Percentiles rank a stretch among this genome's conserved stretches.
Evolutionary conservation across 2,329 filamentous ascomycete genomes (phyloP).

Genomic region (Fusarium devonianum): DNA sequence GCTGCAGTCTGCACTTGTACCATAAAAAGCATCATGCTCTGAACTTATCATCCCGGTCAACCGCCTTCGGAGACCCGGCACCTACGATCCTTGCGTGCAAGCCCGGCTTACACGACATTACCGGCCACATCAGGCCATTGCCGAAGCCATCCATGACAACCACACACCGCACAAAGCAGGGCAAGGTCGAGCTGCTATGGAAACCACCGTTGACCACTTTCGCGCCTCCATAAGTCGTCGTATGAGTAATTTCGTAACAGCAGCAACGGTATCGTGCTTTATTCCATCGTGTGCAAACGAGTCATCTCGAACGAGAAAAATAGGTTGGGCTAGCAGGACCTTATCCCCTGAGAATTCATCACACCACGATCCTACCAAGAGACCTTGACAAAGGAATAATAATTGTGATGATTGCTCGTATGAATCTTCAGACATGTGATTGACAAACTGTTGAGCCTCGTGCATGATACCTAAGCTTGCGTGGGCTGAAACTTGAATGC

Average conservation of each 20-base stretch:
- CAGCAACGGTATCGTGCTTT: conserved; percentile 3
- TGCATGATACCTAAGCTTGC: conserved; percentile 1
- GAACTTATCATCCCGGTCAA: conserved; percentile 11
- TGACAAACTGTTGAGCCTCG: conserved; percentile 9
- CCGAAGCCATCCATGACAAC: conserved; percentile 27
- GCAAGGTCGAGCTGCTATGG: conserved; percentile 6
- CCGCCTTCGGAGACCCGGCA: conserved; percentile 12
- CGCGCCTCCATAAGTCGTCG: conserved; percentile 2
- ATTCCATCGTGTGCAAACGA: background rate
- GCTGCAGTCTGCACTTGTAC: conserved; percentile 7
- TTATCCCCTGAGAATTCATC: too few species aligned
- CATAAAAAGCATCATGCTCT: conserved; percentile 7
- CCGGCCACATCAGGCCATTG: conserved; percentile 29
- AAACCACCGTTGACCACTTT: conserved; percentile 11
- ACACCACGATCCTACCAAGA: conserved; percentile 8
- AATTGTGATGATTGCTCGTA: background rate
- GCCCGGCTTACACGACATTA: conserved; percentile 30
- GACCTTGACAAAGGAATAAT: background rate
- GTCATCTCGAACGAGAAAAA: background rate
- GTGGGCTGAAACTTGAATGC: conserved; percentile 13
- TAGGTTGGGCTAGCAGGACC: too few species aligned
- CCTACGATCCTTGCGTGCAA: conserved; percentile 9
- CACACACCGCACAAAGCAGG: conserved; percentile 9
- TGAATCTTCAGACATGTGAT: background rate
- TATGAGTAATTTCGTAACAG: background rate